phyloP scores from a whole-genome alignment of 768 basidiomycete species.

The Kwoniella mangroviensis region DNA sequence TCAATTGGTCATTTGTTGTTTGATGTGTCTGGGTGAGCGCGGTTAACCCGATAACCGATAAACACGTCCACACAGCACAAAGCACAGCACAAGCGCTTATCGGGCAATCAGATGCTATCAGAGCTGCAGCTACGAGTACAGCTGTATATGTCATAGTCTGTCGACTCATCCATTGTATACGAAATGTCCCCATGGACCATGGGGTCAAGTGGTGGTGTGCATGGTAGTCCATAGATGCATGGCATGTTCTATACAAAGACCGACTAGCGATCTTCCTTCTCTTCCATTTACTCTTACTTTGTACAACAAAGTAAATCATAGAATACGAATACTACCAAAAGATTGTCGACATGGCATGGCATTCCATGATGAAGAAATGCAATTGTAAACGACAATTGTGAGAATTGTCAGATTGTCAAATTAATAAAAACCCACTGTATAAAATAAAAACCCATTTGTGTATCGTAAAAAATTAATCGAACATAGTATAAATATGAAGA shows the following conservation, averaged over 20 bases:
- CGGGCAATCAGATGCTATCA: too few relatives aligned
- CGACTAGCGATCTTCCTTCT: not conserved
- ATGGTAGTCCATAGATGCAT: conserved; percentile 3
- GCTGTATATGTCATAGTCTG: too few relatives aligned
- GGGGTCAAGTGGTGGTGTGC: too few relatives aligned
- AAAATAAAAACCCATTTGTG: not conserved
- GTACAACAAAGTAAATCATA: not conserved
- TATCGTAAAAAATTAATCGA: too few relatives aligned
- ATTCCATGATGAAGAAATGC: conserved; percentile 7
- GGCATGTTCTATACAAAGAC: not conserved
- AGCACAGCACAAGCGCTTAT: not conserved
- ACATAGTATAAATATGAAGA: too few relatives aligned
- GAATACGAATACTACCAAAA: not conserved
- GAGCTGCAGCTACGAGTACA: too few relatives aligned
- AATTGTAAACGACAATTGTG: not conserved
- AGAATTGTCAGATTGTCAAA: not conserved
- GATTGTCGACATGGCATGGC: not conserved
- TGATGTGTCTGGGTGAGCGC: not conserved
- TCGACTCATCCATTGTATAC: too few relatives aligned
- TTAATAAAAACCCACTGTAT: conserved; percentile 6
- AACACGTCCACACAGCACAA: too few relatives aligned
- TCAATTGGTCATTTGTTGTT: not conserved
- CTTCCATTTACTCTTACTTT: not conserved
- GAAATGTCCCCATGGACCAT: too few relatives aligned
- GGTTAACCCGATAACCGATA: not conserved